Evolutionary conservation across 768 basidiomycete species (phyloP).

Genomic region (Pisolithus microcarpus): DNA sequence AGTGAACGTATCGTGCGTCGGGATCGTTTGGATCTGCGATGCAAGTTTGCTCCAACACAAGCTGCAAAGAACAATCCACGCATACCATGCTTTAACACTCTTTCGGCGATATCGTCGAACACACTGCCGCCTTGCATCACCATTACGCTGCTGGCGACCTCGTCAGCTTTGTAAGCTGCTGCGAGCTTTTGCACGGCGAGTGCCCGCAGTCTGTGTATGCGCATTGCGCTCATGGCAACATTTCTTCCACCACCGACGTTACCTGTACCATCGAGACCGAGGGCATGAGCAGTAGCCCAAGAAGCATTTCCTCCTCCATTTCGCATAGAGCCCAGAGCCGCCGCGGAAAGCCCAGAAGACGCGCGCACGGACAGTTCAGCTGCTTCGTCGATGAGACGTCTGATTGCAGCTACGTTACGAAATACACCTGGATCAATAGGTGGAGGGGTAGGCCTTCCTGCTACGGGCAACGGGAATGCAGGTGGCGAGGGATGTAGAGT

Average conservation of each 20-base stretch:
- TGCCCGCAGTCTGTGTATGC: constrained; percentile 71
- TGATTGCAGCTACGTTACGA: constrained; percentile 64
- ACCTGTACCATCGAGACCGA: constrained; percentile 56
- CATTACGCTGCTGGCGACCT: constrained; percentile 90
- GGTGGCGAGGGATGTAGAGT: constrained; percentile 29
- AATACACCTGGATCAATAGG: constrained; percentile 90
- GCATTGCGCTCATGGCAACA: constrained; percentile 77
- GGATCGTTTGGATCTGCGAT: constrained; percentile 61
- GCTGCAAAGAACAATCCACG: constrained; percentile 3
- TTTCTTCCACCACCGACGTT: constrained; percentile 56
- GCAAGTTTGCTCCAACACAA: not conserved
- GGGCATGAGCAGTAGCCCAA: constrained; percentile 57
- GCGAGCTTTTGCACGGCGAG: constrained; percentile 85
- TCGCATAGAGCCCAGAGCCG: constrained; percentile 63
- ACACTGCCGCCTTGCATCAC: constrained; percentile 93
- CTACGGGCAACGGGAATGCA: constrained; percentile 46
- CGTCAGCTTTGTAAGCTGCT: constrained; percentile 78
- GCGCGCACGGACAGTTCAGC: constrained; percentile 84
- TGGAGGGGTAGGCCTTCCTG: constrained; percentile 69
- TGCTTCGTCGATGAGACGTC: constrained; percentile 82
- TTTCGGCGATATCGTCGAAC: constrained; percentile 87
- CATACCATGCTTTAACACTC: constrained; percentile 66
- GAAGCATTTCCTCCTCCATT: constrained; percentile 35
- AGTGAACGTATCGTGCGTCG: constrained; percentile 85
- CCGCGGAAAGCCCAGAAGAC: constrained; percentile 73